phyloP scores from a whole-genome alignment of 768 basidiomycete genomes.

The Amanita inopinata region DNA sequence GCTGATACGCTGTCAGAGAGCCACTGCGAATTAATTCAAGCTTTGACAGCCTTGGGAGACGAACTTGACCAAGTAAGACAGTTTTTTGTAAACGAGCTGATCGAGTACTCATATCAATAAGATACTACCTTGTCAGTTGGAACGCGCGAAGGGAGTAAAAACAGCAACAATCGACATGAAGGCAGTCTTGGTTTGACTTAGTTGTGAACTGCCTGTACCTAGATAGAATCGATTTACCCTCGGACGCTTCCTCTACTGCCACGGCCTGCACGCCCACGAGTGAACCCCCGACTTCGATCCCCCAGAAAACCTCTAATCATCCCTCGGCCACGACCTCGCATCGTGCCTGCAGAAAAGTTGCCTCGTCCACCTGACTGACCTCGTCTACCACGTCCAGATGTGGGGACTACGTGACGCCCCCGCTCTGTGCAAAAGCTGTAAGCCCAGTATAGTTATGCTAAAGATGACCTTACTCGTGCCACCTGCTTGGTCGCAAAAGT shows the following conservation, averaged over 20 bases:
- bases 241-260: slow-evolving; percentile 33
- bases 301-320: slow-evolving; percentile 27
- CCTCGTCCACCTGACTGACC: slow-evolving; percentile 35
- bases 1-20: neutral
- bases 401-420: slow-evolving; percentile 29
- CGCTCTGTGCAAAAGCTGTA: slow-evolving; percentile 22
- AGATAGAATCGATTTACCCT: too few species aligned
- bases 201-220: slow-evolving; percentile 10
- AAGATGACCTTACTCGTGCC: slow-evolving; percentile 30
- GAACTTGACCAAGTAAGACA: slow-evolving; percentile 10
- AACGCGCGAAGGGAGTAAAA: slow-evolving; percentile 39
- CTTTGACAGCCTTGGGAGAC: neutral
- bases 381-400: slow-evolving; percentile 19
- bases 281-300: slow-evolving; percentile 28
- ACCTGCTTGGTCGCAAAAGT: slow-evolving; percentile 31
- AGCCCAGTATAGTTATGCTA: slow-evolving; percentile 8
- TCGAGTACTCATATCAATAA: slow-evolving; percentile 15
- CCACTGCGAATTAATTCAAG: neutral
- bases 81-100: slow-evolving; percentile 1
- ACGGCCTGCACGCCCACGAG: slow-evolving; percentile 23
- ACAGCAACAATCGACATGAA: slow-evolving; percentile 40
- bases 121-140: slow-evolving; percentile 39
- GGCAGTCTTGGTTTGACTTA: slow-evolving; percentile 33
- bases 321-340: slow-evolving; percentile 31
- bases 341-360: slow-evolving; percentile 35